Percentiles rank a stretch among this genome's conserved stretches.
phyloP scores from a whole-genome alignment of 2,329 filamentous ascomycete species.

The Sarocladium oryzae region DNA sequence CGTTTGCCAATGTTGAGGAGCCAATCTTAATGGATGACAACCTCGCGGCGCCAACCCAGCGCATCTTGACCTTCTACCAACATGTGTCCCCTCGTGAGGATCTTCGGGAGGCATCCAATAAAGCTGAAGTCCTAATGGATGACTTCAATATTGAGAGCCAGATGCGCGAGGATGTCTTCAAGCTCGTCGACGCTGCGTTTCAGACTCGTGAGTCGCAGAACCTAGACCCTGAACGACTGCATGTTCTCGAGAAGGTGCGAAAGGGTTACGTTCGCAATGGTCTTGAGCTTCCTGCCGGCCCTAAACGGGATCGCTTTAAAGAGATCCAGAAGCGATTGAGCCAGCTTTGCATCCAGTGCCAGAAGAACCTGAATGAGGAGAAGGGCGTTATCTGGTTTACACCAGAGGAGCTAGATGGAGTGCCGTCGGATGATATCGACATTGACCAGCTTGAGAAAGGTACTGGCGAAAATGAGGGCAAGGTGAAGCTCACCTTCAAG shows the following conservation, averaged over 20 bases:
- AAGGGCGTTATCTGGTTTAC: slow-evolving; percentile 77
- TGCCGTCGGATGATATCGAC: slow-evolving; percentile 63
- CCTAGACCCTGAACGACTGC: slow-evolving; percentile 62
- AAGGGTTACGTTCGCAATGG: slow-evolving; percentile 74
- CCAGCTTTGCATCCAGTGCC: slow-evolving; percentile 66
- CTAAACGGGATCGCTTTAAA: slow-evolving; percentile 73
- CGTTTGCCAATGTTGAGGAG: slow-evolving; percentile 47
- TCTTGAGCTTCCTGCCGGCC: slow-evolving; percentile 61
- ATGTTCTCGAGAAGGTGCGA: slow-evolving; percentile 71
- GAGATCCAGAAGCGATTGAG: slow-evolving; percentile 77
- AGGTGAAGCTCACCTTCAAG: slow-evolving; percentile 72
- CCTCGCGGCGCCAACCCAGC: slow-evolving; percentile 46
- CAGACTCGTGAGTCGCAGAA: slow-evolving; percentile 43
- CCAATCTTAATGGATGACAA: slow-evolving; percentile 74
- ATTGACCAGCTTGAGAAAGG: slow-evolving; percentile 63
- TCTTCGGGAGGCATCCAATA: slow-evolving; percentile 67
- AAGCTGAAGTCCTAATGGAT: slow-evolving; percentile 69
- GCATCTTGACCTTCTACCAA: slow-evolving; percentile 75
- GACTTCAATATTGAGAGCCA: slow-evolving; percentile 71
- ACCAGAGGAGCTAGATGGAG: slow-evolving; percentile 64
- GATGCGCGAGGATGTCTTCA: slow-evolving; percentile 79
- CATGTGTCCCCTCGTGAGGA: slow-evolving; percentile 64
- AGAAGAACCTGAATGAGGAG: slow-evolving; percentile 79
- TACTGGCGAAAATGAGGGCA: slow-evolving; percentile 63
- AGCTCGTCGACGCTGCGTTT: slow-evolving; percentile 53